Percentiles rank a stretch among this genome's conserved stretches.
Evolutionary conservation across 495 filamentous ascomycete genomes (phyloP).

Genomic region (Tuber melanosporum): DNA sequence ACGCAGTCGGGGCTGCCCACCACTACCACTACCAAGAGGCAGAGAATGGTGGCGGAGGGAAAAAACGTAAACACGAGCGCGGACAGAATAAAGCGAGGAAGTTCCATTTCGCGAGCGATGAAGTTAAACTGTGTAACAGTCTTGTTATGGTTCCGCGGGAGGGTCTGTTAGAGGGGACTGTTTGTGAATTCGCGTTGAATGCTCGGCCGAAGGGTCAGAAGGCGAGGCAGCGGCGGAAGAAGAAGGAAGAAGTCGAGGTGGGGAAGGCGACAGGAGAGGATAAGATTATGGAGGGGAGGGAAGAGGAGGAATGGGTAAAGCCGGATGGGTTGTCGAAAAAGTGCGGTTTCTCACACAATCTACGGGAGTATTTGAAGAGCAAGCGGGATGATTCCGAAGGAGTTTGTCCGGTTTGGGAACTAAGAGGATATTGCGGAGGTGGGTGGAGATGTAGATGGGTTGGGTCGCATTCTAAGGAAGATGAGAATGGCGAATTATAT

Average conservation of each 20-base stretch:
- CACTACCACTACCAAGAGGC: slow-evolving; percentile 45
- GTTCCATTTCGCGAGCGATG: slow-evolving; percentile 78
- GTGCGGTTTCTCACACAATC: slow-evolving; percentile 74
- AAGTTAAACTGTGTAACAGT: slow-evolving; percentile 67
- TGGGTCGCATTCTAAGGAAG: slow-evolving; percentile 63
- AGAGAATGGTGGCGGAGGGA: slow-evolving; percentile 42
- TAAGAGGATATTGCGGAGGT: slow-evolving; percentile 61
- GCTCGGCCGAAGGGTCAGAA: slow-evolving; percentile 4
- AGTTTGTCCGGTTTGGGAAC: slow-evolving; percentile 72
- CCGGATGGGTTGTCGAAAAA: slow-evolving; percentile 32
- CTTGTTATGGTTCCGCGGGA: slow-evolving; percentile 59
- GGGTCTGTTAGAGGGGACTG: slow-evolving; percentile 22
- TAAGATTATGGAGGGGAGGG: slow-evolving; percentile 12
- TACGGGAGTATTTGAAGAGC: slow-evolving; percentile 75
- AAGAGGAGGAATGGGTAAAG: slow-evolving; percentile 33
- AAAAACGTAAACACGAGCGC: slow-evolving; percentile 59
- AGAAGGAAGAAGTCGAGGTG: slow-evolving; percentile 10
- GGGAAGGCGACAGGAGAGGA: slow-evolving; percentile 5
- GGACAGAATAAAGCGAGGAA: slow-evolving; percentile 81
- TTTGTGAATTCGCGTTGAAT: slow-evolving; percentile 32
- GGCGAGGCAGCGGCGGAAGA: slow-evolving; percentile 12
- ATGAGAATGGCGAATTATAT: slow-evolving; percentile 60
- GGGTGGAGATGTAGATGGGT: slow-evolving; percentile 94
- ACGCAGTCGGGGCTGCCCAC: slow-evolving; percentile 60
- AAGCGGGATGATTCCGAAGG: slow-evolving; percentile 71